phyloP scores from a whole-genome alignment of 2,329 filamentous ascomycete species.

The Leptodontidium sp. region DNA sequence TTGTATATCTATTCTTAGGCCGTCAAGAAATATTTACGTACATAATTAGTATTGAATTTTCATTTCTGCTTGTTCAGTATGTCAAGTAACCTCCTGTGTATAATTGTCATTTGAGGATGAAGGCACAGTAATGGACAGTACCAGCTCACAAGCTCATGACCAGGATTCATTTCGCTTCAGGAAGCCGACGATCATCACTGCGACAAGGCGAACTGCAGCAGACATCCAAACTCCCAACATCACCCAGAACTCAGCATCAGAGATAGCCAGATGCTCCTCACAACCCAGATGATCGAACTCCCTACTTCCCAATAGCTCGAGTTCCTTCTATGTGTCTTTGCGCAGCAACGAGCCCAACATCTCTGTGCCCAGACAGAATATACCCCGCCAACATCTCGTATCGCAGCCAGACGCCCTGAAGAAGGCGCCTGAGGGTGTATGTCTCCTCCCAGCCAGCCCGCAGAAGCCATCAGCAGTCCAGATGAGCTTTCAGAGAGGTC shows the following conservation, averaged over 20 bases:
- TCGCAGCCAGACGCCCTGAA: slow-evolving; percentile 36
- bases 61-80: not conserved
- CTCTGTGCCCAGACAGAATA: slow-evolving; percentile 1
- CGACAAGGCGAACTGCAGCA: slow-evolving; percentile 1
- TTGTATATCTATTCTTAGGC: no score
- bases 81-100: not conserved
- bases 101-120: no score
- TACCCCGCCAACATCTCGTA: slow-evolving; percentile 44
- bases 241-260: slow-evolving; percentile 5
- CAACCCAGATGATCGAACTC: slow-evolving; percentile 3
- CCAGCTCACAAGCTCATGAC: not conserved
- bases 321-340: slow-evolving; percentile 3
- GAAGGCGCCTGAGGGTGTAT: slow-evolving; percentile 45
- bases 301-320: slow-evolving; percentile 3
- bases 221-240: not conserved
- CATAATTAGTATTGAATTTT: no score
- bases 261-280: slow-evolving; percentile 17
- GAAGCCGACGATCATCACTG: slow-evolving; percentile 1
- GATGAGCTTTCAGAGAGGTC: slow-evolving; percentile 37
- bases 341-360: not conserved
- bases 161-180: slow-evolving; percentile 13
- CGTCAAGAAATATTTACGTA: no score
- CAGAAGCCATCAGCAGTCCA: slow-evolving; percentile 38
- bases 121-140: no score
- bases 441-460: slow-evolving; percentile 44